Percentiles rank a stretch among this genome's conserved stretches.
Conservation (phyloP, 257 asterid genomes). For the Solanum dulcamara region DNA sequence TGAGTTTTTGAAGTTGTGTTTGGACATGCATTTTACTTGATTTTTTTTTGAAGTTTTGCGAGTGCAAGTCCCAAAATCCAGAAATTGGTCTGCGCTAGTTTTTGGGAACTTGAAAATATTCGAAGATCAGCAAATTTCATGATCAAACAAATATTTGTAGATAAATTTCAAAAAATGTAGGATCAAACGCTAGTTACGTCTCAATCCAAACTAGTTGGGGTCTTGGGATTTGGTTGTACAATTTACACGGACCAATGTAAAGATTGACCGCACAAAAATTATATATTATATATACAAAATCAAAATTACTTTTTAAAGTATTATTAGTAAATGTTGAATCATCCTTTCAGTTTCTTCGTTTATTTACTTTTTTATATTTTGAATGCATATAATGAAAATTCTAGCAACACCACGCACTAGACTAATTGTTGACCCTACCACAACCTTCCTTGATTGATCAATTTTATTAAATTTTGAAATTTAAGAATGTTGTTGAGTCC, state of each 20-base stretch:
- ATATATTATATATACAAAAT: background rate
- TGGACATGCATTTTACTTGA: background rate
- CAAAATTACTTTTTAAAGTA: background rate
- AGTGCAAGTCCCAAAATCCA: too few species aligned
- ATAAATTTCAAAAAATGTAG: too few species aligned
- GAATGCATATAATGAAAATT: background rate
- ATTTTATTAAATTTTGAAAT: background rate
- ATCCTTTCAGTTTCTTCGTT: background rate
- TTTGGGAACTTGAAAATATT: background rate
- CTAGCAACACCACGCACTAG: background rate
- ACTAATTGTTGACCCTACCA: background rate
- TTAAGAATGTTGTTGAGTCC: background rate
- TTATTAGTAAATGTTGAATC: background rate
- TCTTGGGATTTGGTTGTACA: background rate
- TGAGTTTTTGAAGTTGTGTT: background rate
- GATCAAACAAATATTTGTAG: background rate
- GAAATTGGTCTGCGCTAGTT: background rate
- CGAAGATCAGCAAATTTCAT: background rate
- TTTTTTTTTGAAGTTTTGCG: background rate
- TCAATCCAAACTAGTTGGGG: background rate
- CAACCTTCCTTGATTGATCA: background rate
- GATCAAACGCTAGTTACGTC: too few species aligned
- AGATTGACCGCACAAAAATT: background rate
- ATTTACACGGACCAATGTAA: background rate
- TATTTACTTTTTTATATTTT: background rate